Evolutionary conservation across 2,329 filamentous ascomycete genomes (phyloP).

Genomic region (Oidium heveae): DNA sequence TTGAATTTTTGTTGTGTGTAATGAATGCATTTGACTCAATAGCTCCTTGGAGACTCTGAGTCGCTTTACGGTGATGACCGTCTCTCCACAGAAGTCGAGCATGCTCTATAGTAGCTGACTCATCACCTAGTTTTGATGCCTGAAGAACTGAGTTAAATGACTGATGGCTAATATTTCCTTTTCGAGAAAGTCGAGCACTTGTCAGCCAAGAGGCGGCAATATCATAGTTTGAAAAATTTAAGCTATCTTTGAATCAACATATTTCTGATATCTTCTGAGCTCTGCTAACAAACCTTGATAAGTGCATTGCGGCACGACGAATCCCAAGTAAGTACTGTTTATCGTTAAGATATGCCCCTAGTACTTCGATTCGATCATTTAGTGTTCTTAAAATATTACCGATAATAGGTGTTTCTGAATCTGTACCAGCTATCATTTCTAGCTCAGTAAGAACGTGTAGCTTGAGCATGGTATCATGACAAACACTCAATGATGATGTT

Average conservation of each 20-base stretch:
- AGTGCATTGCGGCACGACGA: slow-evolving; percentile 64
- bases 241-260: slow-evolving; percentile 12
- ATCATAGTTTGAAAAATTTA: slow-evolving; percentile 41
- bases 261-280: neutral
- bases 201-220: slow-evolving; percentile 68
- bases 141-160: slow-evolving; percentile 87
- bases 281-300: slow-evolving; percentile 31
- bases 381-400: slow-evolving; percentile 28
- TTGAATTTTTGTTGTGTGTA: slow-evolving; percentile 10
- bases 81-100: slow-evolving; percentile 83
- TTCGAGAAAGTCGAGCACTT: slow-evolving; percentile 65
- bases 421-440: slow-evolving; percentile 39
- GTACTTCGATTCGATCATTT: slow-evolving; percentile 55
- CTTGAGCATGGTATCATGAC: slow-evolving; percentile 63
- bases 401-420: slow-evolving; percentile 7
- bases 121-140: slow-evolving; percentile 61
- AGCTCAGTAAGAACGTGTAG: slow-evolving; percentile 75
- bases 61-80: slow-evolving; percentile 80
- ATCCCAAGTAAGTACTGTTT: slow-evolving; percentile 85
- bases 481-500: slow-evolving; percentile 59
- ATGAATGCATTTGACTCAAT: slow-evolving; percentile 62
- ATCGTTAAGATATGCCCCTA: slow-evolving; percentile 73
- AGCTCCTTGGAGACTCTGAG: slow-evolving; percentile 67
- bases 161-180: slow-evolving; percentile 58
- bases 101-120: slow-evolving; percentile 80